Evolutionary conservation across 2,329 filamentous ascomycete genomes (phyloP).

Genomic region (Epichloe sibirici): DNA sequence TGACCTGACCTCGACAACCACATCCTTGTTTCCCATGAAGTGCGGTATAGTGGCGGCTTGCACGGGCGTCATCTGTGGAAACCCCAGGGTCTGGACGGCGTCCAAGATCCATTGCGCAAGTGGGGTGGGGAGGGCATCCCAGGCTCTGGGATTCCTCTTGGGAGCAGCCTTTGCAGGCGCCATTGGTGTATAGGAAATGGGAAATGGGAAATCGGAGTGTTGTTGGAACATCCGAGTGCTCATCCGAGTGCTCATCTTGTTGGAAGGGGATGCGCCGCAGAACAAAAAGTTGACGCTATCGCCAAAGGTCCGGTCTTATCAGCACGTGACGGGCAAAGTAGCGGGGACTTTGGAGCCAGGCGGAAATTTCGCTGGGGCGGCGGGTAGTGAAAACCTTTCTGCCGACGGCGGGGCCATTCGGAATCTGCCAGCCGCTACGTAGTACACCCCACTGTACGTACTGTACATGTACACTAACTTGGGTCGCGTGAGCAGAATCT

Average conservation of each 20-base stretch:
- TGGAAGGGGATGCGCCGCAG: neutral
- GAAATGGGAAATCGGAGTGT: neutral
- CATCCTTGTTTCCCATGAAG: slow-evolving; percentile 81
- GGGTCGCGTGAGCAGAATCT: no score
- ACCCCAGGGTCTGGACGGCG: slow-evolving; percentile 73
- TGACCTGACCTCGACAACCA: slow-evolving; percentile 62
- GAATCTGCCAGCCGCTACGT: no score
- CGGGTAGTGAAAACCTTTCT: no score
- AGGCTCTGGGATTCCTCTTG: slow-evolving; percentile 37
- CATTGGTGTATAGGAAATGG: slow-evolving; percentile 11
- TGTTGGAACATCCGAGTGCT: neutral
- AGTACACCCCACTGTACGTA: no score
- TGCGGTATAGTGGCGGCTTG: slow-evolving; percentile 84
- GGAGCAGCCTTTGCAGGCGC: slow-evolving; percentile 18
- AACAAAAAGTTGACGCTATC: slow-evolving; percentile 7
- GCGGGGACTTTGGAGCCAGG: neutral
- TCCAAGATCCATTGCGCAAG: slow-evolving; percentile 66
- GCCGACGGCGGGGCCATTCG: neutral
- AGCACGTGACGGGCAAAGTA: slow-evolving; percentile 13
- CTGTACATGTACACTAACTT: no score
- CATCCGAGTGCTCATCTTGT: neutral
- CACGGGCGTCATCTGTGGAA: slow-evolving; percentile 82
- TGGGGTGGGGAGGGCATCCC: slow-evolving; percentile 26
- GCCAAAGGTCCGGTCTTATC: slow-evolving; percentile 19
- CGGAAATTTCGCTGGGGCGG: no score